A percentile compares a stretch with the other conserved stretches of the same genome.
Evolutionary conservation across 1,284 basidiomycete genomes (phyloP).

Genomic region (Trametes versicolor): DNA sequence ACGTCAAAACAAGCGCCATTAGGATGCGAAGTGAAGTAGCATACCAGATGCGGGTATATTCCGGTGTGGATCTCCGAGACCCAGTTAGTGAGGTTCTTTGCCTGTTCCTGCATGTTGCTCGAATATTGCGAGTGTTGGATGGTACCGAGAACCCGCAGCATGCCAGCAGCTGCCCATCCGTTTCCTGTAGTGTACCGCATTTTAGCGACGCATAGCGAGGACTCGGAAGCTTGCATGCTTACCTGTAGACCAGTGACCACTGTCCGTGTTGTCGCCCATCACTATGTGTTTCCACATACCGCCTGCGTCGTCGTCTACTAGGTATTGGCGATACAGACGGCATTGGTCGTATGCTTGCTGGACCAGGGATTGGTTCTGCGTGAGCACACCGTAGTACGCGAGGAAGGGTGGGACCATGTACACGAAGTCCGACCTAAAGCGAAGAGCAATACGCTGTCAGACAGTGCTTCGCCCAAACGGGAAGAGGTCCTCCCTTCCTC

Average conservation of each 20-base stretch:
- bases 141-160: slow-evolving; percentile 83
- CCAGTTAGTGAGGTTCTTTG: slow-evolving; percentile 73
- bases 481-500: neutral
- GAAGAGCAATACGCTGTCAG: slow-evolving; percentile 16
- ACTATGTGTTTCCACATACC: slow-evolving; percentile 79
- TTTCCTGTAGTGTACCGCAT: slow-evolving; percentile 62
- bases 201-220: neutral
- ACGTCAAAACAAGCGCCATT: neutral
- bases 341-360: slow-evolving; percentile 83
- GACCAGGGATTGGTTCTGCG: slow-evolving; percentile 74
- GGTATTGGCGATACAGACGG: slow-evolving; percentile 75
- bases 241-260: slow-evolving; percentile 83
- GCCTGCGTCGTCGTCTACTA: slow-evolving; percentile 57
- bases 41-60: slow-evolving; percentile 67
- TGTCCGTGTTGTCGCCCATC: slow-evolving; percentile 60
- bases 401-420: slow-evolving; percentile 96
- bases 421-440: slow-evolving; percentile 75
- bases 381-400: slow-evolving; percentile 86
- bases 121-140: slow-evolving; percentile 71
- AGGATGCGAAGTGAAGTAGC: slow-evolving; percentile 20
- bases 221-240: slow-evolving; percentile 21
- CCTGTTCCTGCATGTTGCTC: slow-evolving; percentile 59
- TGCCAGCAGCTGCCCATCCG: slow-evolving; percentile 88
- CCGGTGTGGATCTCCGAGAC: slow-evolving; percentile 77
- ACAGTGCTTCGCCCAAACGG: neutral